A percentile compares a stretch with the other conserved stretches of the same genome.
These are phyloP conservation scores for Umbilicaria muhlenbergii DNA, from an alignment of 495 filamentous ascomycete genomes.

Conservation along the genomic window DNA sequence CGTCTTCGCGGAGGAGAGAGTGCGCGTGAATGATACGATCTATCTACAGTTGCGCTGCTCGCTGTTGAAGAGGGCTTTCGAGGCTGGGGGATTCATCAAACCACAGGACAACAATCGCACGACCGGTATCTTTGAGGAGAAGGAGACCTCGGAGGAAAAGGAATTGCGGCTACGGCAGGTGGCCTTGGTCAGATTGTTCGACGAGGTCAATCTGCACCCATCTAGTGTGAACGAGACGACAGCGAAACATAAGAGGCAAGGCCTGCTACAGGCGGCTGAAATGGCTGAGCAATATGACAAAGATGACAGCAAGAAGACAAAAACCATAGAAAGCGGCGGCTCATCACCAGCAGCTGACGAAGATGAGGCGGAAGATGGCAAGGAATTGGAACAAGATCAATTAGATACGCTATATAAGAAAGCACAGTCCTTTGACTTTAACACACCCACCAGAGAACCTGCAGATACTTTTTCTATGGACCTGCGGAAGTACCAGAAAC, in stretches of 20 bases:
- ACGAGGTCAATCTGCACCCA: constrained; percentile 73
- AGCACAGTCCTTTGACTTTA: constrained; percentile 92
- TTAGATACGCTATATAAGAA: constrained; percentile 90
- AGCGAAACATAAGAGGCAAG: constrained; percentile 63
- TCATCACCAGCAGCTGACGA: constrained; percentile 31
- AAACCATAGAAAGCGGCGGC: constrained; percentile 29
- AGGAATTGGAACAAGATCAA: constrained; percentile 89
- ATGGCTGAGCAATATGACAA: constrained; percentile 66
- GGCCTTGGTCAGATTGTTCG: constrained; percentile 72
- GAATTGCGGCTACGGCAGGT: constrained; percentile 75
- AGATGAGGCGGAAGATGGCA: constrained; percentile 66
- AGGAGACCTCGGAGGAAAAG: constrained; percentile 76
- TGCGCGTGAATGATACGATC: constrained; percentile 84
- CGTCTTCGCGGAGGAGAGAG: constrained; percentile 73
- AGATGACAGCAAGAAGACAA: constrained; percentile 25
- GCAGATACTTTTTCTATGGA: constrained; percentile 66
- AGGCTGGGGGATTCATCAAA: constrained; percentile 36
- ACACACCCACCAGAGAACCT: constrained; percentile 72
- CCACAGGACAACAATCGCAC: constrained; percentile 53
- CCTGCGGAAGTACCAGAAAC: constrained; percentile 85
- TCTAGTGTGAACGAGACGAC: constrained; percentile 56
- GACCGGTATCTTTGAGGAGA: constrained; percentile 57
- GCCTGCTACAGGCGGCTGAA: constrained; percentile 73
- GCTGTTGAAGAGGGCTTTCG: constrained; percentile 58
- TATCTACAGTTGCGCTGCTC: constrained; percentile 76